Conservation (phyloP, 495 filamentous ascomycete genomes). For the Pyrenula massariospora region DNA sequence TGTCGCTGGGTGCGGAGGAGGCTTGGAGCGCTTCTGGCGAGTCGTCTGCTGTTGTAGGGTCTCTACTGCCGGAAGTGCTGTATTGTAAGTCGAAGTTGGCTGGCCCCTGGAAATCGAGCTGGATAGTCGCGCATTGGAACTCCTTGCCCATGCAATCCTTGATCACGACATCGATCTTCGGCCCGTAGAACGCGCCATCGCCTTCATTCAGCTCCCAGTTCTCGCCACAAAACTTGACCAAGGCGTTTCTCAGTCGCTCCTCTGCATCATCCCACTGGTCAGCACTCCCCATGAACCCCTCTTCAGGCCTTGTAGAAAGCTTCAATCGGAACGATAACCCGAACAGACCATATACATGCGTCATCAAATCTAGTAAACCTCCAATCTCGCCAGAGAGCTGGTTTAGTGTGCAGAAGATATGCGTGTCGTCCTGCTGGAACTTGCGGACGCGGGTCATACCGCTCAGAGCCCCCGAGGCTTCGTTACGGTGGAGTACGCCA, state of each 20-base stretch:
- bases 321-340: slow-evolving; percentile 93
- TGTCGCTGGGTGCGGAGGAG: slow-evolving; percentile 1
- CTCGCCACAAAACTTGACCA: slow-evolving; percentile 67
- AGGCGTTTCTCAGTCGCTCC: slow-evolving; percentile 57
- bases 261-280: slow-evolving; percentile 85
- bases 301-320: slow-evolving; percentile 86
- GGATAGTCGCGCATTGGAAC: slow-evolving; percentile 91
- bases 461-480: slow-evolving; percentile 81
- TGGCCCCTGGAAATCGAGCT: slow-evolving; percentile 91
- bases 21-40: slow-evolving; percentile 19
- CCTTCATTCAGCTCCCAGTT: slow-evolving; percentile 85
- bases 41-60: slow-evolving; percentile 14
- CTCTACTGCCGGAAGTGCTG: slow-evolving; percentile 33
- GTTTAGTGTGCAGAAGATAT: slow-evolving; percentile 80
- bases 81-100: slow-evolving; percentile 77
- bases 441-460: slow-evolving; percentile 87
- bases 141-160: slow-evolving; percentile 66
- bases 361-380: slow-evolving; percentile 80
- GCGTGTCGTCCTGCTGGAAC: slow-evolving; percentile 91
- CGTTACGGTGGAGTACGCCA: slow-evolving; percentile 87
- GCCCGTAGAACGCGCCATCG: slow-evolving; percentile 95
- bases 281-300: slow-evolving; percentile 78
- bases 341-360: slow-evolving; percentile 73
- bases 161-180: slow-evolving; percentile 90
- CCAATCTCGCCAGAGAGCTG: slow-evolving; percentile 76